Evolutionary conservation across 495 filamentous ascomycete species (phyloP).

Genomic region (Cladorrhinum samala): DNA sequence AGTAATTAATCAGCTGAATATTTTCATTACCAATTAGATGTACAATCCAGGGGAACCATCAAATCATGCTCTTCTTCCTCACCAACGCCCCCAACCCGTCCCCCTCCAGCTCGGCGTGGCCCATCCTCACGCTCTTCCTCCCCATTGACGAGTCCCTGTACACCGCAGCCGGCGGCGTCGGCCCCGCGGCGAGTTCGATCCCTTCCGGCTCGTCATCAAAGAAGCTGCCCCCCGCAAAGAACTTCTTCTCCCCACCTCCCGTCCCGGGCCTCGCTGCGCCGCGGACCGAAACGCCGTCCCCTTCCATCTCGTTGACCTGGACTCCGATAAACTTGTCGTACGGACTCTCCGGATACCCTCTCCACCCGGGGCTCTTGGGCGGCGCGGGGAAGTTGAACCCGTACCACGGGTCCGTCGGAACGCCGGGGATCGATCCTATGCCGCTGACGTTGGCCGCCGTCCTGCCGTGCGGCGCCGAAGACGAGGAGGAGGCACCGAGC

Average conservation of each 20-base stretch:
- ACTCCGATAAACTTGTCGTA: neutral
- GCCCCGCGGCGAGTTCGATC: neutral
- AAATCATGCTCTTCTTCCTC: neutral
- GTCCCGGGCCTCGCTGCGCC: too few relatives aligned
- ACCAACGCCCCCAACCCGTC: neutral
- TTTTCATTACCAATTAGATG: too few relatives aligned
- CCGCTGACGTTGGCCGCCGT: neutral
- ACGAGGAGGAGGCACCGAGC: neutral
- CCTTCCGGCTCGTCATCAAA: neutral
- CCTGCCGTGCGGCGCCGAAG: neutral
- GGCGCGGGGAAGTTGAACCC: neutral
- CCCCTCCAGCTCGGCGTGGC: neutral
- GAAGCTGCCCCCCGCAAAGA: neutral
- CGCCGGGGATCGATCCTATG: neutral
- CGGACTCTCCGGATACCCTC: neutral
- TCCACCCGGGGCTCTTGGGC: neutral
- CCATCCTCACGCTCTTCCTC: neutral
- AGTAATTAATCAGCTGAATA: too few relatives aligned
- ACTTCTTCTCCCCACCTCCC: neutral
- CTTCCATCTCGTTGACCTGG: neutral
- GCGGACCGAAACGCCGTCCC: neutral
- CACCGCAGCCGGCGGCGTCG: neutral
- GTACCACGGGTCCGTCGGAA: neutral
- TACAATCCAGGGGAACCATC: too few relatives aligned
- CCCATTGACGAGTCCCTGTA: neutral